These are phyloP conservation scores for Hyaloperonospora brassicae DNA, from an alignment of 352 stramenopile species.

Conservation along the genomic window DNA sequence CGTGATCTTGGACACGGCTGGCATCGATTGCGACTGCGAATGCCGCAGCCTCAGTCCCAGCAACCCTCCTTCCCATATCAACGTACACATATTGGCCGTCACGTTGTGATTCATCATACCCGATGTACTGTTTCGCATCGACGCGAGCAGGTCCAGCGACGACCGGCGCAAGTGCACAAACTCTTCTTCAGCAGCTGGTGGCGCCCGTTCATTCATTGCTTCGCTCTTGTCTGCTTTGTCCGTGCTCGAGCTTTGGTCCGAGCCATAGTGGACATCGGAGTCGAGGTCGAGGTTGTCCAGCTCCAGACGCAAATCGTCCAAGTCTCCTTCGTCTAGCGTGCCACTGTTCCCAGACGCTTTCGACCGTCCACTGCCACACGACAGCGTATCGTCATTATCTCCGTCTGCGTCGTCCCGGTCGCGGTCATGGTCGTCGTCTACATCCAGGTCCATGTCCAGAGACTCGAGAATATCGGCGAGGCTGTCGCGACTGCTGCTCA, in stretches of 20 bases:
- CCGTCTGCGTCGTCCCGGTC: slow-evolving; percentile 63
- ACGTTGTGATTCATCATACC: slow-evolving; percentile 41
- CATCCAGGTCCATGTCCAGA: slow-evolving; percentile 75
- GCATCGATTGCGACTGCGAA: slow-evolving; percentile 73
- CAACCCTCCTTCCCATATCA: slow-evolving; percentile 78
- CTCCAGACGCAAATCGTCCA: slow-evolving; percentile 39
- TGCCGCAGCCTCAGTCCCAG: slow-evolving; percentile 68
- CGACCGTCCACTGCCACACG: slow-evolving; percentile 25
- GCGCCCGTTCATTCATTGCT: slow-evolving; percentile 40
- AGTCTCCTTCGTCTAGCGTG: slow-evolving; percentile 51
- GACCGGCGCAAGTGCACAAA: slow-evolving; percentile 54
- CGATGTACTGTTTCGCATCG: slow-evolving; percentile 51
- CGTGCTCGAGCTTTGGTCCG: slow-evolving; percentile 5
- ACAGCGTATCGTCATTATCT: slow-evolving; percentile 38
- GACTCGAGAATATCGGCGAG: slow-evolving; percentile 79
- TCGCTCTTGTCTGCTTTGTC: not conserved
- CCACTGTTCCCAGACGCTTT: slow-evolving; percentile 30
- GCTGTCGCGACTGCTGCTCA: slow-evolving; percentile 46
- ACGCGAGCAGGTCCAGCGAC: slow-evolving; percentile 64
- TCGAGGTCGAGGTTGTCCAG: slow-evolving; percentile 36
- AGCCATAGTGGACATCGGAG: slow-evolving; percentile 9
- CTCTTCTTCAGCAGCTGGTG: slow-evolving; percentile 49
- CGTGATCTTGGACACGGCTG: slow-evolving; percentile 78
- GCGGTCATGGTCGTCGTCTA: not conserved
- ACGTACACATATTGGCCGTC: slow-evolving; percentile 63